Percentiles rank a stretch among this genome's conserved stretches.
Evolutionary conservation across 495 filamentous ascomycete species (phyloP).

Genomic region (Eremomyces bilateralis): DNA sequence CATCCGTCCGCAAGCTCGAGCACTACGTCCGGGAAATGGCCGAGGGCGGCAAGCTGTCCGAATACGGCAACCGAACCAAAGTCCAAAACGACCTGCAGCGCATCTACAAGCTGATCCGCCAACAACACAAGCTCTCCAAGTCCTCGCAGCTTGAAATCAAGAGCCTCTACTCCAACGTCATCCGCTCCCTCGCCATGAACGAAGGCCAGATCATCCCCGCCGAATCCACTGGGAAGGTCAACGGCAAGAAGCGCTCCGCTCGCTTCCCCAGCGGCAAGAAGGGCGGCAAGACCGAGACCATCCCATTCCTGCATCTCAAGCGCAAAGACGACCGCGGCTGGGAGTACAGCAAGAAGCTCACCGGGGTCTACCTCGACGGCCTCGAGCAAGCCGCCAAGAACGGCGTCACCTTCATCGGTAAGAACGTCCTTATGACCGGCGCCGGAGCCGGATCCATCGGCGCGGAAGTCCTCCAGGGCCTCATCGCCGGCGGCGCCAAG

Average conservation of each 20-base stretch:
- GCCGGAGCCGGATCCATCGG: constrained; percentile 95
- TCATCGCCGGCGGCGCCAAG: constrained; percentile 91
- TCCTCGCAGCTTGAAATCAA: constrained; percentile 90
- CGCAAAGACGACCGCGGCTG: constrained; percentile 85
- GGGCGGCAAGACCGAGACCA: constrained; percentile 79
- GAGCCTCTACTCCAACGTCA: constrained; percentile 74
- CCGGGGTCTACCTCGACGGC: constrained; percentile 74
- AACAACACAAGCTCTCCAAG: constrained; percentile 92
- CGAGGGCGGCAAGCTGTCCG: constrained; percentile 89
- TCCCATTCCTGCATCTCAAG: constrained; percentile 94
- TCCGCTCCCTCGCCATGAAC: constrained; percentile 86
- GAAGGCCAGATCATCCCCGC: constrained; percentile 87
- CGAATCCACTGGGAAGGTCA: constrained; percentile 38
- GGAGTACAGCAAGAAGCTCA: constrained; percentile 98
- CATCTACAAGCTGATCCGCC: constrained; percentile 92
- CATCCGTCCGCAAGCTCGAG: constrained; percentile 87
- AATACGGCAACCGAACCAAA: constrained; percentile 95
- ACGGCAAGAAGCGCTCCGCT: constrained; percentile 25
- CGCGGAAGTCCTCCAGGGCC: constrained; percentile 89
- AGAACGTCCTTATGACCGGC: constrained; percentile 96
- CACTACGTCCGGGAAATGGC: constrained; percentile 99
- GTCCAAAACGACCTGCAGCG: constrained; percentile 85
- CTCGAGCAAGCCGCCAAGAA: constrained; percentile 68
- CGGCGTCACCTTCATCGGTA: constrained; percentile 80
- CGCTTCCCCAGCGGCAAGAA: constrained; percentile 31